Conservation (phyloP, 164 flowering plant species). For the Houttuynia cordata region DNA sequence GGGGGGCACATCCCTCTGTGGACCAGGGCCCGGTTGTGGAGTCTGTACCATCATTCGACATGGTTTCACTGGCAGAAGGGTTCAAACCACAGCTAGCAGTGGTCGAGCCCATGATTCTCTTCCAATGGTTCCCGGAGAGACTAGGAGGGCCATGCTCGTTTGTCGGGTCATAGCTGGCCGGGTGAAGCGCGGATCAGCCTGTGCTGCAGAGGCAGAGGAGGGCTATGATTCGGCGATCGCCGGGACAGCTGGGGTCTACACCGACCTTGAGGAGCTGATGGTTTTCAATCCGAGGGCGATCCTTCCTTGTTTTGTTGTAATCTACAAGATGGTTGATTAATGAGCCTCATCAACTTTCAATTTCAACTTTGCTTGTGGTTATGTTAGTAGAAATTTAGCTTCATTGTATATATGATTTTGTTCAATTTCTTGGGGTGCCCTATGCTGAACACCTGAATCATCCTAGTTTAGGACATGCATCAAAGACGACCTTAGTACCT, state of each 20-base stretch:
- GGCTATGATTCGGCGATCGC: slow-evolving; percentile 47
- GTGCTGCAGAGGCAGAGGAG: slow-evolving; percentile 12
- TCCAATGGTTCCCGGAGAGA: slow-evolving; percentile 14
- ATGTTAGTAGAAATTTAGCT: background rate
- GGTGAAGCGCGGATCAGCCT: slow-evolving; percentile 31
- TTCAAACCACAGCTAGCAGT: slow-evolving; percentile 77
- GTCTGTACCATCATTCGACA: slow-evolving; percentile 76
- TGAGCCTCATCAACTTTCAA: background rate
- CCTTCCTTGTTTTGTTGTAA: slow-evolving; percentile 86
- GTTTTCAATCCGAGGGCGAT: slow-evolving; percentile 77
- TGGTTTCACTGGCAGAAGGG: slow-evolving; percentile 56
- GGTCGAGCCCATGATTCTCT: slow-evolving; percentile 78
- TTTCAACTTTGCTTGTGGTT: background rate
- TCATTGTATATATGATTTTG: background rate
- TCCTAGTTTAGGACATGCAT: background rate
- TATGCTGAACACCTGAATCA: background rate
- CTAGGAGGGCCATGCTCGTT: slow-evolving; percentile 74
- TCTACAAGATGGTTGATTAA: slow-evolving; percentile 38
- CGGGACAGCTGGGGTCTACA: slow-evolving; percentile 40
- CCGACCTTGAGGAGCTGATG: slow-evolving; percentile 65
- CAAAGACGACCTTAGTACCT: too few relatives aligned
- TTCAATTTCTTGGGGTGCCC: background rate
- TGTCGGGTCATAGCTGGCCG: slow-evolving; percentile 91
- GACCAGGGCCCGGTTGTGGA: slow-evolving; percentile 42
- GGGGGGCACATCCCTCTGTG: slow-evolving; percentile 33